phyloP scores from a whole-genome alignment of 805 yeast genomes.

The Ogataea paraovalis region DNA sequence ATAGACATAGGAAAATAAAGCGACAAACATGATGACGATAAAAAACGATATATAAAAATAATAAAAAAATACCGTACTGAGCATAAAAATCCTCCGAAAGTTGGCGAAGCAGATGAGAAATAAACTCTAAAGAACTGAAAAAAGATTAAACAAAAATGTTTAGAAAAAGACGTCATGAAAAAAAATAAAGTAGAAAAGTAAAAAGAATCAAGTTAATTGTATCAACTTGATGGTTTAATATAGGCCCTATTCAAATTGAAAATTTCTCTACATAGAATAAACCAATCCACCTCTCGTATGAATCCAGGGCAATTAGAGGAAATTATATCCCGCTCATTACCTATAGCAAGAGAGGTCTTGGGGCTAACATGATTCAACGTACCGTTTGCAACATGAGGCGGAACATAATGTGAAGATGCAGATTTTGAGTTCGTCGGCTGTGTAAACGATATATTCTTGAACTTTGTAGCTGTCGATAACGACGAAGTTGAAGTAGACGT shows the following conservation, averaged over 20 bases:
- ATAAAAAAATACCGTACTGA: too few species aligned
- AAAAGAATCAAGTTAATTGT: not conserved
- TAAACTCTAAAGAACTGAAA: too few species aligned
- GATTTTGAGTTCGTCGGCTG: not conserved
- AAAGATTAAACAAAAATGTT: not conserved
- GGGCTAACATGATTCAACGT: slow-evolving; percentile 7
- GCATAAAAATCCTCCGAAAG: too few species aligned
- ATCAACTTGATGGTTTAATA: slow-evolving; percentile 32
- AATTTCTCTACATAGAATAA: slow-evolving; percentile 77
- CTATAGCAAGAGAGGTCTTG: slow-evolving; percentile 13
- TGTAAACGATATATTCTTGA: slow-evolving; percentile 10
- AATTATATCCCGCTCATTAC: slow-evolving; percentile 26
- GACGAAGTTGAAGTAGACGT: not conserved
- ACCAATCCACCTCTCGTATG: slow-evolving; percentile 81
- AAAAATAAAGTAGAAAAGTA: not conserved
- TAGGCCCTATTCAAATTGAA: slow-evolving; percentile 70
- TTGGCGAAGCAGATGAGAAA: too few species aligned
- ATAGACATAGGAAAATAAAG: not conserved
- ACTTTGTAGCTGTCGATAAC: slow-evolving; percentile 3
- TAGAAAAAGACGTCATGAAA: not conserved
- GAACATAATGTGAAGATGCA: not conserved
- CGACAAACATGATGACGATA: not conserved
- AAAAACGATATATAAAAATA: too few species aligned
- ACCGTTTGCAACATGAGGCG: not conserved
- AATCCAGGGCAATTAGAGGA: slow-evolving; percentile 30